Percentiles rank a stretch among this genome's conserved stretches.
phyloP scores from a whole-genome alignment of 2,329 filamentous ascomycete genomes.

The Arthrinium puccinioides region DNA sequence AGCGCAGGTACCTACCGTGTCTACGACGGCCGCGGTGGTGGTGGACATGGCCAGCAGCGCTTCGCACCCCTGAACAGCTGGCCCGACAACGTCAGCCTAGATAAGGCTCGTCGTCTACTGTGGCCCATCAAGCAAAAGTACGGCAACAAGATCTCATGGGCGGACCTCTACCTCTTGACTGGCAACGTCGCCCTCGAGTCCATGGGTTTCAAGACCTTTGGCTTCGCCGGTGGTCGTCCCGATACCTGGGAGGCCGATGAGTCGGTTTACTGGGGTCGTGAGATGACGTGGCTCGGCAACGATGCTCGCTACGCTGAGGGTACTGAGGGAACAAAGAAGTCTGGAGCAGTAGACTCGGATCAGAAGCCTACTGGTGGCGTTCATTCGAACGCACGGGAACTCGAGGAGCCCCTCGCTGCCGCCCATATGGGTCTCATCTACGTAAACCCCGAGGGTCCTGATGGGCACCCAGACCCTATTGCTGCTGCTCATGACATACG shows the following conservation, averaged over 20 bases:
- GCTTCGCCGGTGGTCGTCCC: slow-evolving; percentile 64
- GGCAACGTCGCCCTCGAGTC: slow-evolving; percentile 75
- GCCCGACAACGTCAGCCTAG: slow-evolving; percentile 71
- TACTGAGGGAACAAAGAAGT: slow-evolving; percentile 31
- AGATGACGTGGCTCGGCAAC: slow-evolving; percentile 67
- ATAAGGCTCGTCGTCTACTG: slow-evolving; percentile 72
- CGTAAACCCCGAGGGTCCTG: slow-evolving; percentile 72
- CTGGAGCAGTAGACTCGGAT: slow-evolving; percentile 25
- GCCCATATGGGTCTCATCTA: slow-evolving; percentile 75
- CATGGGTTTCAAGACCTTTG: slow-evolving; percentile 68
- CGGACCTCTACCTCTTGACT: slow-evolving; percentile 62
- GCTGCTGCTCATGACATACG: slow-evolving; percentile 67
- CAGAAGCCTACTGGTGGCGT: slow-evolving; percentile 12
- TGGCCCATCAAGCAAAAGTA: slow-evolving; percentile 85
- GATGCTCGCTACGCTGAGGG: slow-evolving; percentile 58
- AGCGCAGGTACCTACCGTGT: slow-evolving; percentile 71
- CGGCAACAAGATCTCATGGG: slow-evolving; percentile 76
- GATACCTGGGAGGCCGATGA: slow-evolving; percentile 73
- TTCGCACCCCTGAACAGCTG: slow-evolving; percentile 77
- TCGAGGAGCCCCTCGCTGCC: slow-evolving; percentile 61
- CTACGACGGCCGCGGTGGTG: slow-evolving; percentile 66
- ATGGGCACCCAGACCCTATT: slow-evolving; percentile 62
- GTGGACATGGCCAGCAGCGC: slow-evolving; percentile 67
- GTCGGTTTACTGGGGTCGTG: slow-evolving; percentile 69
- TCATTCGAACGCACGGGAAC: slow-evolving; percentile 45